Evolutionary conservation across 2,329 filamentous ascomycete species (phyloP).

Genomic region (Pleurostoma richardsiae): DNA sequence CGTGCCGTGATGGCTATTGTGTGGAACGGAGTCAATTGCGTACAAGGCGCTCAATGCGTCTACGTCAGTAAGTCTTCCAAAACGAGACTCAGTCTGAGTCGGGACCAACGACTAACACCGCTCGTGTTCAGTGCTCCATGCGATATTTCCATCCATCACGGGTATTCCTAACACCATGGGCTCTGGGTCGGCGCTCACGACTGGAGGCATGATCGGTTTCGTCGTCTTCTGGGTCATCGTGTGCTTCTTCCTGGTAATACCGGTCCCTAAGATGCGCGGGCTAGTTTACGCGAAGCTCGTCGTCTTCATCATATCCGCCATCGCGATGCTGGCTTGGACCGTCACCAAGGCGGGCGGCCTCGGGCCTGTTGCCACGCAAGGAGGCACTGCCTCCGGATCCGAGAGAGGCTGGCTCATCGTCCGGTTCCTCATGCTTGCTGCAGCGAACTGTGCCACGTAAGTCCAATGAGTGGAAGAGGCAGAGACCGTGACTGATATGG

Average conservation of each 20-base stretch:
- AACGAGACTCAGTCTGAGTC: conserved; percentile 9
- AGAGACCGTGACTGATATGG: too few species aligned
- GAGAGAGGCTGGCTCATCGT: conserved; percentile 28
- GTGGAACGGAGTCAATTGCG: conserved; percentile 36
- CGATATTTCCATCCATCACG: conserved; percentile 33
- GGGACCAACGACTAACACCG: conserved; percentile 6
- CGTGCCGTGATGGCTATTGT: conserved; percentile 38
- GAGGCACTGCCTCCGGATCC: conserved; percentile 22
- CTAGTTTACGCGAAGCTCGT: conserved; percentile 17
- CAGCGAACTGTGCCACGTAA: conserved; percentile 24
- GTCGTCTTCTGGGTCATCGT: conserved; percentile 31
- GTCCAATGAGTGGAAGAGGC: too few species aligned
- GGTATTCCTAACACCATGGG: conserved; percentile 32
- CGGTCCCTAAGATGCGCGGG: conserved; percentile 7
- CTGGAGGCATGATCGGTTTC: conserved; percentile 35
- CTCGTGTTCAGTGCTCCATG: conserved; percentile 28
- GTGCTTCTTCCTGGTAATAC: conserved; percentile 7
- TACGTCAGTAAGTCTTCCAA: conserved; percentile 9
- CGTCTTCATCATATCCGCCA: conserved; percentile 28
- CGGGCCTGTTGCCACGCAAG: conserved; percentile 18
- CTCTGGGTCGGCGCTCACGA: conserved; percentile 29
- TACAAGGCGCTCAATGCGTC: conserved; percentile 25
- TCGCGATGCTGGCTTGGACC: conserved; percentile 32
- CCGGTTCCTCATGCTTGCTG: conserved; percentile 28
- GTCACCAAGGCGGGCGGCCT: conserved; percentile 23